Conservation (phyloP, 495 filamentous ascomycete species). For the Aspergillus egyptiacus region DNA sequence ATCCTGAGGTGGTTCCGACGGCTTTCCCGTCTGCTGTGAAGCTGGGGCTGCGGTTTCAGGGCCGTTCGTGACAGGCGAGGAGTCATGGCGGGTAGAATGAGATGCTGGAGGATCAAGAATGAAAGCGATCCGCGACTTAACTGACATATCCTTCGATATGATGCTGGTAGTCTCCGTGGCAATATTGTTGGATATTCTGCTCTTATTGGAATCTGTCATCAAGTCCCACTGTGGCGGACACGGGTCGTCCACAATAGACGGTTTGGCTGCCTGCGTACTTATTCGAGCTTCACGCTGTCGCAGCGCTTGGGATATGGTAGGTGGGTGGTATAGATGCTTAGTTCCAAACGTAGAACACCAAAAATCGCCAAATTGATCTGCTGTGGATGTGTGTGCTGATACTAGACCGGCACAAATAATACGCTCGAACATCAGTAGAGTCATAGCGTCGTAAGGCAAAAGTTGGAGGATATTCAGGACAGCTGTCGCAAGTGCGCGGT, state of each 20-base stretch:
- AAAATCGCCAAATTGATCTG: slow-evolving; percentile 48
- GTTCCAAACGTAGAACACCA: slow-evolving; percentile 56
- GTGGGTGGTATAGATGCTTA: slow-evolving; percentile 42
- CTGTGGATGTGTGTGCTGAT: slow-evolving; percentile 46
- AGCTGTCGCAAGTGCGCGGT: slow-evolving; percentile 31
- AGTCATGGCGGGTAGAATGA: slow-evolving; percentile 14
- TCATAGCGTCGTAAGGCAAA: slow-evolving; percentile 33
- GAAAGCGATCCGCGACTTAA: slow-evolving; percentile 15
- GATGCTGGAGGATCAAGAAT: slow-evolving; percentile 15
- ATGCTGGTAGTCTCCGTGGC: slow-evolving; percentile 12
- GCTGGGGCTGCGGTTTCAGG: slow-evolving; percentile 5
- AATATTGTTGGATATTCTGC: not conserved
- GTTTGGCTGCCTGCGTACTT: slow-evolving; percentile 32
- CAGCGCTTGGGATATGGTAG: slow-evolving; percentile 42
- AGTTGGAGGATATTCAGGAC: slow-evolving; percentile 33
- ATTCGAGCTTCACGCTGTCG: slow-evolving; percentile 39
- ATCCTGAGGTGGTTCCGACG: slow-evolving; percentile 11
- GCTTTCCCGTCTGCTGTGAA: slow-evolving; percentile 10
- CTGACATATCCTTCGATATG: slow-evolving; percentile 6
- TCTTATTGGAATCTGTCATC: not conserved
- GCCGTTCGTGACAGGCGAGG: slow-evolving; percentile 23
- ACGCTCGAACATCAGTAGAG: slow-evolving; percentile 42
- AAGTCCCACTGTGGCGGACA: not conserved
- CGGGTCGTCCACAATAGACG: slow-evolving; percentile 19
- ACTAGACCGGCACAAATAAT: slow-evolving; percentile 53